phyloP scores from a whole-genome alignment of 768 basidiomycete species.

The Rhodotorula taiwanensis region DNA sequence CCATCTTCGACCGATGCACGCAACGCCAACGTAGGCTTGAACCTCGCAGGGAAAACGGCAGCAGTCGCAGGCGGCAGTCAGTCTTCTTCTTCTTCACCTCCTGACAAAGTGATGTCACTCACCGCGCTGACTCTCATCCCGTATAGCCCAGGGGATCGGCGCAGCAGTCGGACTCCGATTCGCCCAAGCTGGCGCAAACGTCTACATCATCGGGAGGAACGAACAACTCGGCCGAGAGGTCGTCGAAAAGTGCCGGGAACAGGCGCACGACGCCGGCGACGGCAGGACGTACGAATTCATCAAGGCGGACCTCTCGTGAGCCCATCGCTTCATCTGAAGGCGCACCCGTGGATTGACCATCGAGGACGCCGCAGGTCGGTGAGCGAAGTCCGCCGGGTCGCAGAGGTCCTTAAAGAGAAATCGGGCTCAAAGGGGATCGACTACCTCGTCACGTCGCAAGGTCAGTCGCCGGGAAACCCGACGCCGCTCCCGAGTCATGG shows the following conservation, averaged over 20 bases:
- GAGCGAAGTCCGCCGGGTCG: conserved; percentile 28
- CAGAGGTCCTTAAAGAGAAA: conserved; percentile 29
- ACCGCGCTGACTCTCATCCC: not conserved
- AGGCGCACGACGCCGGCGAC: not conserved
- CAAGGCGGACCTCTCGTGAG: conserved; percentile 40
- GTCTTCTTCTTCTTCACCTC: not conserved
- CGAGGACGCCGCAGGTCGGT: conserved; percentile 4
- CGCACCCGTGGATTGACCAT: no score
- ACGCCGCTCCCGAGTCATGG: not conserved
- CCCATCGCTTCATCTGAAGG: no score
- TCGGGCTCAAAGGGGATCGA: conserved; percentile 26
- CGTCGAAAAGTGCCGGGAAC: conserved; percentile 20
- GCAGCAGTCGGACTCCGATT: conserved; percentile 30
- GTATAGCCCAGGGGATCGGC: conserved; percentile 39
- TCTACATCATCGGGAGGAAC: conserved; percentile 39
- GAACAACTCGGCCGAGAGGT: conserved; percentile 18
- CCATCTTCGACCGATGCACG: conserved; percentile 21
- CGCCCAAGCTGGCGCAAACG: conserved; percentile 36
- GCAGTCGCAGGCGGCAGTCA: conserved; percentile 29
- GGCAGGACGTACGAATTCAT: conserved; percentile 38
- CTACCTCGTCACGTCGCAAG: conserved; percentile 38
- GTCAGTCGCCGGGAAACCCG: not conserved
- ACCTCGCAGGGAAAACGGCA: conserved; percentile 29
- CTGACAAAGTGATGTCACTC: not conserved
- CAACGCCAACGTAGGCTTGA: conserved; percentile 26